Evolutionary conservation across 2,329 filamentous ascomycete species (phyloP).

Genomic region (Colletotrichum sp.): DNA sequence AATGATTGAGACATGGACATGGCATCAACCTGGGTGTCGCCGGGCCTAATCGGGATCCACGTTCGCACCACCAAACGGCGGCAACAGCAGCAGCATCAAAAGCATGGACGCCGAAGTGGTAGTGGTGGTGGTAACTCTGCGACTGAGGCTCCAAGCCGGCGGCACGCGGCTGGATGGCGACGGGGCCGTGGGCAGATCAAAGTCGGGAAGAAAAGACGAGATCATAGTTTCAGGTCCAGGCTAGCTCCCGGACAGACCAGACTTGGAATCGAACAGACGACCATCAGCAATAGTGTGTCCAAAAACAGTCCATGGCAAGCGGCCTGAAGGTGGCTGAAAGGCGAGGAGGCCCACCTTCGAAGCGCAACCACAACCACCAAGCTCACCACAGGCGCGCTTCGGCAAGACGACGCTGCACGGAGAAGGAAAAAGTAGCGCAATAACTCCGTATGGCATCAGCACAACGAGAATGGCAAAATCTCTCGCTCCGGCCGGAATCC

Average conservation of each 20-base stretch:
- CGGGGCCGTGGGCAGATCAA: slow-evolving; percentile 18
- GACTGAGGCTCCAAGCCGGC: slow-evolving; percentile 3
- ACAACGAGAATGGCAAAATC: slow-evolving; percentile 14
- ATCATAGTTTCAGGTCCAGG: slow-evolving; percentile 19
- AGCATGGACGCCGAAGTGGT: slow-evolving; percentile 8
- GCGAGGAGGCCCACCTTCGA: slow-evolving; percentile 1
- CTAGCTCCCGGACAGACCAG: slow-evolving; percentile 15
- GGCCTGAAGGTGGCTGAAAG: slow-evolving; percentile 16
- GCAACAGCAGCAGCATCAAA: background rate
- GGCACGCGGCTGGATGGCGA: slow-evolving; percentile 11
- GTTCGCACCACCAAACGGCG: slow-evolving; percentile 6
- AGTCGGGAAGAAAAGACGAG: slow-evolving; percentile 2
- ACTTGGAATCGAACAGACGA: slow-evolving; percentile 7
- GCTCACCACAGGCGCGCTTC: slow-evolving; percentile 4
- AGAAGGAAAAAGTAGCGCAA: slow-evolving; percentile 10
- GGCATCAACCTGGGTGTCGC: slow-evolving; percentile 5
- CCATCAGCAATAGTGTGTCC: slow-evolving; percentile 9
- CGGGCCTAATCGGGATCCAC: slow-evolving; percentile 15
- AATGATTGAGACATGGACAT: slow-evolving; percentile 20
- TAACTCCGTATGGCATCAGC: slow-evolving; percentile 12
- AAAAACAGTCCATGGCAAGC: slow-evolving; percentile 12
- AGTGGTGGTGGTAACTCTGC: background rate
- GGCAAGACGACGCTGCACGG: slow-evolving; percentile 15
- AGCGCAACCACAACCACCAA: slow-evolving; percentile 1
- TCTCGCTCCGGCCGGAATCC: slow-evolving; percentile 4